A percentile compares a stretch with the other conserved stretches of the same genome.
These are phyloP conservation scores for Sporothrix schenckii DNA, from an alignment of 2,329 filamentous ascomycete species.

Conservation along the genomic window DNA sequence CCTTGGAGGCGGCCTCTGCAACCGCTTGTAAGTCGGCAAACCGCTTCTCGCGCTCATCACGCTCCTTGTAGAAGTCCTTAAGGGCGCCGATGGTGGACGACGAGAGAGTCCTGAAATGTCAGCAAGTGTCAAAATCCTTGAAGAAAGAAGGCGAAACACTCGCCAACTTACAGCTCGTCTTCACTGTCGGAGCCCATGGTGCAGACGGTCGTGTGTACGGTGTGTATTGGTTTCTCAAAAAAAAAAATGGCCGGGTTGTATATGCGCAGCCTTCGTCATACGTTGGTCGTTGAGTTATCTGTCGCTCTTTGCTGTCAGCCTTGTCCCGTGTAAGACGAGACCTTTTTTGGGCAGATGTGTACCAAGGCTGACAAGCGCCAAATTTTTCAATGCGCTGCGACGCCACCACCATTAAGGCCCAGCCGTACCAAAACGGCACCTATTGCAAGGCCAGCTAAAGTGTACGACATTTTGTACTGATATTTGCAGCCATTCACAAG, in stretches of 20 bases:
- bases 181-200: conserved; percentile 42
- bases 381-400: conserved; percentile 11
- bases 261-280: not conserved
- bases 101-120: conserved; percentile 60
- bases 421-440: not conserved
- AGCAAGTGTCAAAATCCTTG: not conserved
- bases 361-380: conserved; percentile 18
- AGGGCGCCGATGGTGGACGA: conserved; percentile 68
- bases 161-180: conserved; percentile 51
- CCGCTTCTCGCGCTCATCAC: conserved; percentile 65
- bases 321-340: conserved; percentile 22
- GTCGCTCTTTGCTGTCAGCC: not conserved
- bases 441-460: not conserved
- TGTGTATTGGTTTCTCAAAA: not conserved
- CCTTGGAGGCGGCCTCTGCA: conserved; percentile 56
- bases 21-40: conserved; percentile 69
- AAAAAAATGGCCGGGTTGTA: not conserved
- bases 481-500: not conserved
- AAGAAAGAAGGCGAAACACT: not conserved
- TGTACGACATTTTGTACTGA: not conserved
- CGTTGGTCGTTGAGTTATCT: not conserved
- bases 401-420: not conserved
- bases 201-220: not conserved
- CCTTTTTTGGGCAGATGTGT: conserved; percentile 3
- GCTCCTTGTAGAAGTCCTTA: conserved; percentile 72